Conservation (phyloP, 768 basidiomycete species). For the Gymnopilus junonius region DNA sequence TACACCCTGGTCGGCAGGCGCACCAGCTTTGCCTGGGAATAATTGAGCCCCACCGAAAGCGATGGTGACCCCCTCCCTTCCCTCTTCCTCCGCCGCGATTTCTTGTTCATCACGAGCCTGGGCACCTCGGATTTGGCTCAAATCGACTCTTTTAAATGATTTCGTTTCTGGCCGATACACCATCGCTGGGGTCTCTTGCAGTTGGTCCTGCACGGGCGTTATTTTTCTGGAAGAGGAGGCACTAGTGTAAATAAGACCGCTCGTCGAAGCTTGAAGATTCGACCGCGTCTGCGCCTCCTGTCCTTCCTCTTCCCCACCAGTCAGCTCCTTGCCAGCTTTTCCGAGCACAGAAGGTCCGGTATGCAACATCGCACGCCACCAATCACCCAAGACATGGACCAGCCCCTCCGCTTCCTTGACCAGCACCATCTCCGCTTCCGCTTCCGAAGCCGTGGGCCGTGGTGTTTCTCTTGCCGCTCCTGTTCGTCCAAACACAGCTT, state of each 20-base stretch:
- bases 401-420: slow-evolving; percentile 12
- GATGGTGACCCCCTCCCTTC: slow-evolving; percentile 32
- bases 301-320: slow-evolving; percentile 11
- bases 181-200: slow-evolving; percentile 16
- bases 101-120: not conserved
- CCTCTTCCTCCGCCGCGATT: slow-evolving; percentile 10
- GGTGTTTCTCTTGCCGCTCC: not conserved
- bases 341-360: slow-evolving; percentile 28
- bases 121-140: slow-evolving; percentile 8
- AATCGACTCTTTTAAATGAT: slow-evolving; percentile 7
- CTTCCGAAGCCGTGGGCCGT: not conserved
- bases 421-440: not conserved
- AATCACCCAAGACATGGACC: slow-evolving; percentile 27
- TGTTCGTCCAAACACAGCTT: slow-evolving; percentile 1
- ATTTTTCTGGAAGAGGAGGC: not conserved
- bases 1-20: slow-evolving; percentile 24
- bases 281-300: slow-evolving; percentile 19
- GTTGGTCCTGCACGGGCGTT: slow-evolving; percentile 6
- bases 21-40: slow-evolving; percentile 36
- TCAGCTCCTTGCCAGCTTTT: slow-evolving; percentile 6
- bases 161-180: slow-evolving; percentile 20
- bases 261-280: slow-evolving; percentile 27
- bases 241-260: slow-evolving; percentile 31
- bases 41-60: slow-evolving; percentile 43
- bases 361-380: slow-evolving; percentile 30